phyloP scores from a whole-genome alignment of 73 alveolate species.

The Paramecium primaurelia region DNA sequence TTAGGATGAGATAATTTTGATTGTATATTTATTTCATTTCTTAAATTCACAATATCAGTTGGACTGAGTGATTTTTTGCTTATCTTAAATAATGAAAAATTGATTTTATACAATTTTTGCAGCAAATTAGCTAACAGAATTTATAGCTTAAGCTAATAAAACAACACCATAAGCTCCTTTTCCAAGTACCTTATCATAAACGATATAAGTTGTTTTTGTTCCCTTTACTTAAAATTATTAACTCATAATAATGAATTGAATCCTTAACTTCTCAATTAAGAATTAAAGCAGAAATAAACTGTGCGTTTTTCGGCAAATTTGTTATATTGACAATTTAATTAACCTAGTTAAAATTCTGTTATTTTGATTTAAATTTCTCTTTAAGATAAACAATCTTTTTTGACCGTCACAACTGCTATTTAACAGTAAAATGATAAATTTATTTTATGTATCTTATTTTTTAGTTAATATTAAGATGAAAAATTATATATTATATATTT shows the following conservation, averaged over 20 bases:
- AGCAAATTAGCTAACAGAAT: neutral
- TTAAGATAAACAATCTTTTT: neutral
- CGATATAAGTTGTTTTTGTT: neutral
- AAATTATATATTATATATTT: neutral
- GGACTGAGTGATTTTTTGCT: neutral
- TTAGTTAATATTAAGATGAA: neutral
- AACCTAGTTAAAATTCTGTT: neutral
- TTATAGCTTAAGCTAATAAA: neutral
- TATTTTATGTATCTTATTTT: neutral
- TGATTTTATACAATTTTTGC: neutral
- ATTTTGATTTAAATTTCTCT: neutral
- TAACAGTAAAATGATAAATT: neutral
- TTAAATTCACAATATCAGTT: neutral
- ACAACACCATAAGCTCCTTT: slow-evolving; percentile 26
- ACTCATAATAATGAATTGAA: neutral
- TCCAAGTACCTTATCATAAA: neutral
- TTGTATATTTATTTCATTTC: neutral
- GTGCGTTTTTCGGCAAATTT: neutral
- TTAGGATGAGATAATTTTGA: neutral
- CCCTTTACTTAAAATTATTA: neutral
- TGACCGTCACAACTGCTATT: neutral
- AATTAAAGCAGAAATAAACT: neutral
- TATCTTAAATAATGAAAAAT: neutral
- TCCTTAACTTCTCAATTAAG: neutral
- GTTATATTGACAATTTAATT: neutral